These are phyloP conservation scores for Fusarium paranaense DNA, from an alignment of 2,329 filamentous ascomycete genomes.

Conservation along the genomic window DNA sequence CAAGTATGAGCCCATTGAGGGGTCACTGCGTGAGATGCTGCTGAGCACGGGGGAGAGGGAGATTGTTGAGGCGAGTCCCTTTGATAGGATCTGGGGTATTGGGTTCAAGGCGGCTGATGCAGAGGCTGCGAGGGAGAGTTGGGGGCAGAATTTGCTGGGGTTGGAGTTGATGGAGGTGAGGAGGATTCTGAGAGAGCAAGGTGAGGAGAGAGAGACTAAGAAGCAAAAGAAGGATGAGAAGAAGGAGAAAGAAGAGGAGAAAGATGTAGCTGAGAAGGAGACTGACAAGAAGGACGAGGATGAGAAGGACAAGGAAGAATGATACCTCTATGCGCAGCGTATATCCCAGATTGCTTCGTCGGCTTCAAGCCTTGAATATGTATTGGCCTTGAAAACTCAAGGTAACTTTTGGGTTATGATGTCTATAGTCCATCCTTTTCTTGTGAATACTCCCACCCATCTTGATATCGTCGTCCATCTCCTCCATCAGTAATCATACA, in stretches of 20 bases:
- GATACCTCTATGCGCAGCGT: not conserved
- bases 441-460: constrained; percentile 17
- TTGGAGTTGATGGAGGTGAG: constrained; percentile 71
- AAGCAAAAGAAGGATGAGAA: constrained; percentile 5
- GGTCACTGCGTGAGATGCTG: constrained; percentile 59
- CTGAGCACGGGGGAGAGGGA: constrained; percentile 69
- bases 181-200: constrained; percentile 57
- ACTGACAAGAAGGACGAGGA: not conserved
- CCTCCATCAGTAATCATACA: constrained; percentile 44
- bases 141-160: constrained; percentile 75
- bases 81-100: constrained; percentile 74
- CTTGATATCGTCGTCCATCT: constrained; percentile 32
- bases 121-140: constrained; percentile 57
- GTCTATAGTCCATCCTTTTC: constrained; percentile 36
- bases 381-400: constrained; percentile 24
- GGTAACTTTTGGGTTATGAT: constrained; percentile 29
- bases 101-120: constrained; percentile 68
- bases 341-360: constrained; percentile 7
- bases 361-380: constrained; percentile 17
- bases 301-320: not conserved
- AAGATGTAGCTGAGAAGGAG: not conserved
- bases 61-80: constrained; percentile 71
- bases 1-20: constrained; percentile 46
- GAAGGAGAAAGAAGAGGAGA: not conserved
- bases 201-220: not conserved